Base-by-base conservation (phyloP, 2,329 filamentous ascomycete species). In the Ophiocordyceps camponoti-leonardi region DNA sequence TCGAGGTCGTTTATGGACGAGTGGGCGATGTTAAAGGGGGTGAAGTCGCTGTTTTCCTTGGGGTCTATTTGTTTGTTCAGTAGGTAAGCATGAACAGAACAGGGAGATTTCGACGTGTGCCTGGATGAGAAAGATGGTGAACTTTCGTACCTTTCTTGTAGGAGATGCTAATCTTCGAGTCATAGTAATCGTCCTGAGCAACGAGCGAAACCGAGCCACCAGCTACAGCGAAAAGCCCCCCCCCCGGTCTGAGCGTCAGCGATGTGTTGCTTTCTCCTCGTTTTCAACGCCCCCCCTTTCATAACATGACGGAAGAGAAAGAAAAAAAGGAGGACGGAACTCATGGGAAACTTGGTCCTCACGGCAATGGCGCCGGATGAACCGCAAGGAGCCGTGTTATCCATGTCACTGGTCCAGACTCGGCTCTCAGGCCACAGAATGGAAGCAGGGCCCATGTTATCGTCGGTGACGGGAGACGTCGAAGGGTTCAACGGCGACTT, bases 341-440 rank as follows among this genome's bases (percentile, higher is more conserved):
- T 57, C 5, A 76, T 53, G 31, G 73, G 73, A 48, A 75, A 76
- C 3, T 65, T 54, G 2, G 72, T 74, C 46, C 73, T 60, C 46
- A 69, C 69, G 11, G 37, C 46, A 2, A 43, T 6, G 1, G n/a
- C 37, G 2, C 53, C 57, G 19, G 56, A 56, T 28, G 69, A 72
- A 45, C 73, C 73, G 52, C 73, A 77, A 0, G 73, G 73, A 2
- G 66, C 61, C 13, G 56, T 67, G 52, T 75, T 75, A 52, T 76
- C 72, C 41, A 65, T 57, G 20, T 61, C 60, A 30, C 62, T 67
- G 41, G 61, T 61, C 71, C 72, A 77, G 72, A 64, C 53, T 75
- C 70, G 12, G 61, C 54, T 3, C 8, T 3, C 3, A 22, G 72
- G 73, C 72, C 73, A 77, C 53, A 75, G 58, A 53, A 77, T 72